Conservation (phyloP, 164 flowering plant species). For the Amborella trichopoda region DNA sequence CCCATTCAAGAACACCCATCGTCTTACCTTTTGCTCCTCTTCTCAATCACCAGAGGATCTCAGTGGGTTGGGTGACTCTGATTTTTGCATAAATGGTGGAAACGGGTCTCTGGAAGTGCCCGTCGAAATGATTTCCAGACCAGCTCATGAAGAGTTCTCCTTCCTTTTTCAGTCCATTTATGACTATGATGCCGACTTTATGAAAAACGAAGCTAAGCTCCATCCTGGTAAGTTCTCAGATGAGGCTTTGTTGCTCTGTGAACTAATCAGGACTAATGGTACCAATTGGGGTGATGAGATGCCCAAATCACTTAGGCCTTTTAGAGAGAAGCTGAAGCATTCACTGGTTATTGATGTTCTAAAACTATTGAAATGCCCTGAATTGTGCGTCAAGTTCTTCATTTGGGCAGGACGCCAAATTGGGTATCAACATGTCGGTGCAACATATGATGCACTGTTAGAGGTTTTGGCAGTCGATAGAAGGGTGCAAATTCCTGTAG, state of each 20-base stretch:
- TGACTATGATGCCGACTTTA: conserved; percentile 2
- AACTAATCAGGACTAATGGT: conserved; percentile 17
- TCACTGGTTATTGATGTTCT: conserved; percentile 57
- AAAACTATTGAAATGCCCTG: conserved; percentile 30
- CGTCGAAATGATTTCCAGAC: conserved; percentile 12
- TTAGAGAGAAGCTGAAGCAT: conserved; percentile 45
- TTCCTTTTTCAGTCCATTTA: conserved; percentile 26
- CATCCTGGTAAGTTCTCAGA: conserved; percentile 24
- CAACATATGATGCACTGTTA: conserved; percentile 53
- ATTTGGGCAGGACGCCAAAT: conserved; percentile 87
- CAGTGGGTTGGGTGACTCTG: conserved; percentile 30
- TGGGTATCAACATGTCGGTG: conserved; percentile 50
- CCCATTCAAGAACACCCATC: conserved; percentile 1
- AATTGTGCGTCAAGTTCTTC: conserved; percentile 59
- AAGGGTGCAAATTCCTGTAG: conserved; percentile 27
- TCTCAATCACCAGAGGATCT: conserved; percentile 20
- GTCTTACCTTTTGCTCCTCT: conserved; percentile 3
- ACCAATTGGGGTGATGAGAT: conserved; percentile 35
- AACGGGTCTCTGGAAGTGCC: conserved; percentile 2
- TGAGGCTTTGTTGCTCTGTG: conserved; percentile 35
- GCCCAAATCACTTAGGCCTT: conserved; percentile 53
- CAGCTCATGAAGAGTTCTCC: conserved; percentile 25
- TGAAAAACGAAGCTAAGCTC: neutral
- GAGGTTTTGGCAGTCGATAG: conserved; percentile 28
- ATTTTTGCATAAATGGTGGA: conserved; percentile 1